Conservation (phyloP, 2,329 filamentous ascomycete species). For the Aspergillus pseudotamarii region DNA sequence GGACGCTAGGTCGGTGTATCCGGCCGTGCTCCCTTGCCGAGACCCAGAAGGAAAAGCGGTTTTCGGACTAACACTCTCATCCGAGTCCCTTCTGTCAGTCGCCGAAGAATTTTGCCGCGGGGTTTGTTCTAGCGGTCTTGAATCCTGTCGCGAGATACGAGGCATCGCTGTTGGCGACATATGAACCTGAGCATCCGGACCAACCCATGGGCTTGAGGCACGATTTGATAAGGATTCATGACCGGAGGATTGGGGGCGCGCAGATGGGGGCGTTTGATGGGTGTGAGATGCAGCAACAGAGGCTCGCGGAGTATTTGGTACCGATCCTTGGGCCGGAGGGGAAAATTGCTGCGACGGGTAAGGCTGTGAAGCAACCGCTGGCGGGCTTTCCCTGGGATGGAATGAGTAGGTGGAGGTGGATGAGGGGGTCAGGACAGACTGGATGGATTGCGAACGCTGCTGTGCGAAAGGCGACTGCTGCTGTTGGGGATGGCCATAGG, state of each 20-base stretch:
- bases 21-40: constrained; percentile 32
- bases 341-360: constrained; percentile 38
- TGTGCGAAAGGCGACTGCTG: constrained; percentile 43
- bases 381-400: constrained; percentile 39
- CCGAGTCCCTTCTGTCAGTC: constrained; percentile 69
- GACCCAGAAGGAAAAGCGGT: constrained; percentile 49
- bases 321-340: constrained; percentile 42
- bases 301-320: constrained; percentile 53
- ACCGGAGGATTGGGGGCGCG: constrained; percentile 42
- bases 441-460: constrained; percentile 42
- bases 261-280: constrained; percentile 39
- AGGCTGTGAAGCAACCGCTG: constrained; percentile 32
- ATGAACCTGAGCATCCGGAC: constrained; percentile 32
- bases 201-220: constrained; percentile 36
- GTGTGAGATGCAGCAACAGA: constrained; percentile 42
- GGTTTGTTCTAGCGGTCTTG: constrained; percentile 31
- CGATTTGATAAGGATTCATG: constrained; percentile 37
- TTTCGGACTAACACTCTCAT: constrained; percentile 77
- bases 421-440: constrained; percentile 41
- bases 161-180: constrained; percentile 35
- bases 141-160: constrained; percentile 47
- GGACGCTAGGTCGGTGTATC: constrained; percentile 28
- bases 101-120: constrained; percentile 49
- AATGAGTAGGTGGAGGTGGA: constrained; percentile 37
- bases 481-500: constrained; percentile 34